Conservation (phyloP, 352 stramenopile genomes). For the Globisporangium viniferum region DNA sequence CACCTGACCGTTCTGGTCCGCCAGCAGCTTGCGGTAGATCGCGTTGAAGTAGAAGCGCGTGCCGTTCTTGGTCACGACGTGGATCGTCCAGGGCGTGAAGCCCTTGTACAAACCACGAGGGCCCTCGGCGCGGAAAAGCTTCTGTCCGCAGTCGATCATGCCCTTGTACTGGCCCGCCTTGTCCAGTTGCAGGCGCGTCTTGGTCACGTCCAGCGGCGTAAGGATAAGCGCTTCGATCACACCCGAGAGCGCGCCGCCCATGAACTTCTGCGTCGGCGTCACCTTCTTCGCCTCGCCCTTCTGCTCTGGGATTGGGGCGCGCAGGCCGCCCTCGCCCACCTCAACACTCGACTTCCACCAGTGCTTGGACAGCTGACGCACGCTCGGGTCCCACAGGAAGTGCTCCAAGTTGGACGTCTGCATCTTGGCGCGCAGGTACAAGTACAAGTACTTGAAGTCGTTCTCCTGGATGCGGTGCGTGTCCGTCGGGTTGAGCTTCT, state of each 20-base stretch:
- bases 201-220: slow-evolving; percentile 86
- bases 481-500: slow-evolving; percentile 64
- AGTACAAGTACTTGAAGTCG: slow-evolving; percentile 83
- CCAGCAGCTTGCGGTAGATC: slow-evolving; percentile 72
- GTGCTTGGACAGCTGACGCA: slow-evolving; percentile 83
- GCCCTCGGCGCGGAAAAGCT: slow-evolving; percentile 76
- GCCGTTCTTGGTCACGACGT: slow-evolving; percentile 89
- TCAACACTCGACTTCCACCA: slow-evolving; percentile 87
- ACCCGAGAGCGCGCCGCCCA: slow-evolving; percentile 79
- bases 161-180: slow-evolving; percentile 83
- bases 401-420: slow-evolving; percentile 62
- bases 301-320: slow-evolving; percentile 44
- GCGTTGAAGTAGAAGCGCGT: slow-evolving; percentile 90
- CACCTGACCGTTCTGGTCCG: slow-evolving; percentile 79
- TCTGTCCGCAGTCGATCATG: slow-evolving; percentile 83
- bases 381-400: slow-evolving; percentile 76
- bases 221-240: slow-evolving; percentile 85
- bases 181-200: slow-evolving; percentile 88
- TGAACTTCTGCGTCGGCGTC: slow-evolving; percentile 71
- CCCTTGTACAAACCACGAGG: slow-evolving; percentile 83
- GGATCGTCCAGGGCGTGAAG: slow-evolving; percentile 86
- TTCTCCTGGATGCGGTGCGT: slow-evolving; percentile 61
- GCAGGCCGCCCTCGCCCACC: slow-evolving; percentile 67
- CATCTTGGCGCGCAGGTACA: slow-evolving; percentile 80
- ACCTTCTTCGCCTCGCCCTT: slow-evolving; percentile 58